These are phyloP conservation scores for Pythium phragmitis DNA, from an alignment of 352 stramenopile genomes.

Conservation along the genomic window DNA sequence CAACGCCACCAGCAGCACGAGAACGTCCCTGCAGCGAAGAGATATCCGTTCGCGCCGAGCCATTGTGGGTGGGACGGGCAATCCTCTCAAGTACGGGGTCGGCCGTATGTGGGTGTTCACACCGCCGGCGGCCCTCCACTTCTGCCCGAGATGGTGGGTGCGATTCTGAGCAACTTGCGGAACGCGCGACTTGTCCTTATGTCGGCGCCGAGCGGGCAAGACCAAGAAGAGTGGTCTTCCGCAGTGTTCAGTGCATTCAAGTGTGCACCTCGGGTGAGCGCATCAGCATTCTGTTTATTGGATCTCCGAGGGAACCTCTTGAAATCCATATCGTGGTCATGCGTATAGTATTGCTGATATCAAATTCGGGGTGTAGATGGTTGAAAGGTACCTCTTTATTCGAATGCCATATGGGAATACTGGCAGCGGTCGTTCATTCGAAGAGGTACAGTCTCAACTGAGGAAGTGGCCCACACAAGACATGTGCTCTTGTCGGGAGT, in stretches of 20 bases:
- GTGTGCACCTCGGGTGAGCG: slow-evolving; percentile 10
- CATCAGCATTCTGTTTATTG: not conserved
- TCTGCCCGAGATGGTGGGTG: not conserved
- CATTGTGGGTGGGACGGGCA: not conserved
- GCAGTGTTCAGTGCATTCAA: slow-evolving; percentile 23
- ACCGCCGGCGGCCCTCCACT: too few relatives aligned
- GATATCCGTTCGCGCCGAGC: not conserved
- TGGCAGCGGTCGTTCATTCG: too few relatives aligned
- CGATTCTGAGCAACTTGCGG: not conserved
- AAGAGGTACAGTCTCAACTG: too few relatives aligned
- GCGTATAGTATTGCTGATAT: not conserved
- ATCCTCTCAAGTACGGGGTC: not conserved
- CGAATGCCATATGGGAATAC: too few relatives aligned
- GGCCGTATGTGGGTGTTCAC: too few relatives aligned
- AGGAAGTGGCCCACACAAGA: too few relatives aligned
- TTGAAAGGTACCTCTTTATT: too few relatives aligned
- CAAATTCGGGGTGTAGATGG: too few relatives aligned
- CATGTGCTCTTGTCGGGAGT: too few relatives aligned
- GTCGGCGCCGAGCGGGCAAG: not conserved
- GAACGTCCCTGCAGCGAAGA: not conserved
- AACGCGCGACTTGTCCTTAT: slow-evolving; percentile 4
- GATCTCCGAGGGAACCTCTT: not conserved
- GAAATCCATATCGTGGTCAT: not conserved
- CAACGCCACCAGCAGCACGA: not conserved
- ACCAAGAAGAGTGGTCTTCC: slow-evolving; percentile 3